Evolutionary conservation across 2,329 filamentous ascomycete species (phyloP), one percentile per base, ranked within the genome.

Genomic region (Diaporthe sp.): DNA sequence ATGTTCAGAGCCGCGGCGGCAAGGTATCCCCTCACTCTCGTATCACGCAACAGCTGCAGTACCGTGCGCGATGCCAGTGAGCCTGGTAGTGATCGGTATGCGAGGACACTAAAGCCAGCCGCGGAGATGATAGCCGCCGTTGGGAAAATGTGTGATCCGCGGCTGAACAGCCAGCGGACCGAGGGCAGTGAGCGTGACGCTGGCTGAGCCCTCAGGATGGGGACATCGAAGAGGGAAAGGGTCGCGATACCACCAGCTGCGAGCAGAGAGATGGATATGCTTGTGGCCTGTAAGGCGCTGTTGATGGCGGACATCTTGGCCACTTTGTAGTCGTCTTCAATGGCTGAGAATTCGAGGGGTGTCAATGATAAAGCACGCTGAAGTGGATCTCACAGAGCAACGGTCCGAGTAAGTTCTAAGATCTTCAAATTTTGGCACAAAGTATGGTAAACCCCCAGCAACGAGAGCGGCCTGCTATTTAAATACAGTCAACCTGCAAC

Each of bases 111-210:
- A 74, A 85, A 85, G 37, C 81, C 80, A 0, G 79, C 70, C 9
- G 78, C 78, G 0, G 82, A 81, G 68, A 81, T 15, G n/a, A 82
- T 39, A 7, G 81, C 81, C 72, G 79, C 76, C 25, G 68, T 74
- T 10, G 82, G 83, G 75, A 84, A 83, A 44, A 82, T 77, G 76
- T 84, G 83, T 9, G 82, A 84, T 70, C 83, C 83, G 0, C 83
- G 81, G 49, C 80, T 82, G 78, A 84, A 84, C 44, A 84, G 81
- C 83, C 82, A 84, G 57, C 82, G 81, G 3, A 76, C 80, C 55
- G 79, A 77, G n/a, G 83, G 83, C 1, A 84, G 80, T 2, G 83
- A 83, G 70, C 82, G 82, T 1, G 82, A 83, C n/a, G 82, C 82
- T 25, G 82, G 83, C 65, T 83, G 83, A 1, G 83, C 81, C 76